Evolutionary conservation across 164 flowering plant species (phyloP).

Genomic region (Platanus orientalis): DNA sequence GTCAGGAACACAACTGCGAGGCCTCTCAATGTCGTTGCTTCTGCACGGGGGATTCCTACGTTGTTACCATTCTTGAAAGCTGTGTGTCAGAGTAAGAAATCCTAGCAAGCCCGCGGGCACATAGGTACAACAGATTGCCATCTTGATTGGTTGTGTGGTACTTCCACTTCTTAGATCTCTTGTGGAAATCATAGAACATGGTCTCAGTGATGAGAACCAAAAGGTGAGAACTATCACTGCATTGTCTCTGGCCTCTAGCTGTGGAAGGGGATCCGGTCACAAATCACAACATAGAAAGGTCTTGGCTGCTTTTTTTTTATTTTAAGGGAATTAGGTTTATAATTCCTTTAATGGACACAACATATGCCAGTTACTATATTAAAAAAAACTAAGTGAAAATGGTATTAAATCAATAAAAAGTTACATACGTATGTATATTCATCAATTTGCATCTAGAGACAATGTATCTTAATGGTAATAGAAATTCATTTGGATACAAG

Average conservation of each 20-base stretch:
- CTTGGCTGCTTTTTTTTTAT: constrained; percentile 93
- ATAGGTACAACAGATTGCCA: constrained; percentile 99
- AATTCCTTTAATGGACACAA: constrained; percentile 95
- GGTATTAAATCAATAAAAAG: too few relatives aligned
- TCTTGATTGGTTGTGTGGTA: constrained; percentile 95
- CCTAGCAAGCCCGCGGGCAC: constrained; percentile 99
- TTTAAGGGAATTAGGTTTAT: constrained; percentile 97
- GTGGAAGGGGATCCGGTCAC: constrained; percentile 98
- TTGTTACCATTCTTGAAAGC: constrained; percentile 91
- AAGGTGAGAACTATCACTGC: constrained; percentile 97
- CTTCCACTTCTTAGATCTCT: constrained; percentile 89
- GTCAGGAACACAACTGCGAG: constrained; percentile 97
- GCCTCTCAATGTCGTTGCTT: constrained; percentile 98
- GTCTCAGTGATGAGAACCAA: constrained; percentile 94
- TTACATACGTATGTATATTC: too few relatives aligned
- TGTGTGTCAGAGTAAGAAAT: constrained; percentile 98
- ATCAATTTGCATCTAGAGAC: too few relatives aligned
- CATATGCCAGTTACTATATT: constrained; percentile 94
- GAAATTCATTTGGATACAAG: too few relatives aligned
- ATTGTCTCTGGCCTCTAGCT: constrained; percentile 90
- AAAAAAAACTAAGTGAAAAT: too few relatives aligned
- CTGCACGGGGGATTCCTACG: constrained; percentile 96
- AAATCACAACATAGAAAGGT: constrained; percentile 97
- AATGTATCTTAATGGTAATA: too few relatives aligned
- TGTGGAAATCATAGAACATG: constrained; percentile 95